Base-by-base conservation (phyloP, 2,329 filamentous ascomycete species). In the Lasiodiplodia gonubiensis region DNA sequence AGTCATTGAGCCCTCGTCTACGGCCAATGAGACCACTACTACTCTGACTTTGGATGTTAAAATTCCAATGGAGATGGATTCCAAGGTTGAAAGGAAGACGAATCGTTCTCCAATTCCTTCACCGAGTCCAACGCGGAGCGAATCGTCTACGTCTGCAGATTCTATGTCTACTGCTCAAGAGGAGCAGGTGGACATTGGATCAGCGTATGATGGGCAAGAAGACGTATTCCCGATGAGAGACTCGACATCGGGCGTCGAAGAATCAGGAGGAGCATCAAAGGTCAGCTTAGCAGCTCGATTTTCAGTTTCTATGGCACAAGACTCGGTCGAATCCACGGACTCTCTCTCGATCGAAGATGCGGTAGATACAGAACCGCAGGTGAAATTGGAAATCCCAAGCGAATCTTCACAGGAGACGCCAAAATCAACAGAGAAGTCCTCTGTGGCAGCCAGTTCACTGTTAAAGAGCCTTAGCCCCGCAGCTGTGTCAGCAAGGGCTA, bases 281-380 rank as follows among this genome's bases (percentile, higher is more conserved):
- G 69, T 77, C 35, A 70, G 76, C 10, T 74, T 77, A 46, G 73
- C 74, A 7, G 69, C 75, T 16, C 70, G 67, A 57, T 74, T 71
- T 46, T 76, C 75, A 1, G 75, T 76, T 23, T 74, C 74, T n/a
- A 71, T 74, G 27, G 73, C 73, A 8, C 71, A 71, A 30, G 70
- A 68, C 12, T 66, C 64, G 1, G 25, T 55, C 35, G 64, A 35
- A 49, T 66, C 64, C 16, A 30, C 42, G 21, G 42, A 51, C 14
- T 52, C 52, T 10, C 46, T 59, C n/a, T 57, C 52, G 3, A 57
- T 49, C 21, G 64, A 59, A 3, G 39, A 66, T 18, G 64, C 57
- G 2, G 27, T 18, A 18, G 49, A 33, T 10, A 25, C 21, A 2
- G 64, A 59, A 46, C 39, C 64, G 16, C 64, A 75, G 27, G 70